Base-by-base conservation (phyloP, 129 eudicot species). In the Solidago caesia region DNA sequence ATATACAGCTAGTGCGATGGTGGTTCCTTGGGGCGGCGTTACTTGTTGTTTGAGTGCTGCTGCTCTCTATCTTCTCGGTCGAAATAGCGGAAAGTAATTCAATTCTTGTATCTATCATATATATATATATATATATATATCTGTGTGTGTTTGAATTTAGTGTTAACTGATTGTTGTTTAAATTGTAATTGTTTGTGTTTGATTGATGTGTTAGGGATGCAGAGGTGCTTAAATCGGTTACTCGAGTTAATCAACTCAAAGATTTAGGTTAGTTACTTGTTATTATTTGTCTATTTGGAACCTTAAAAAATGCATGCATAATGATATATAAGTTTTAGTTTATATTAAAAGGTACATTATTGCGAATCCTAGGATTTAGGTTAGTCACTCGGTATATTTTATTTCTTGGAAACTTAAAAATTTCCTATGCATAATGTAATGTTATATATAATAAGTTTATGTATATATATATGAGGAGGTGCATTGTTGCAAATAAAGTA, bases 21-120 rank as follows among this genome's bases (percentile, higher is more conserved):
- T 91, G 96, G 84, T 87, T 53, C 97, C 99, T 5, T 86, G 96
- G 91, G 96, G 99, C 2, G 99, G 99, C 70, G 75, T 95, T 11
- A 78, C 85, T 64, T 95, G 99, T 68, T 95, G 97, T 76, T 82
- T 95, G 82, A 85, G 99, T 79, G 97, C 96, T 0, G 96, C 99
- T 45, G 99, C 96, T 73, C 97, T 95, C 44, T 95, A 95, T 77
- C 92, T 95, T 60, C 96, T 95, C 13, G 99, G 99, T 6, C 77
- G 99, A 67, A 89, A 86, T 72, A 95, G 93, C 67, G 96, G 96
- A 73, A 95, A 95, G 99, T 91, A 61, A 48, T 63, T 13, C 13
- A 63, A 63, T 13, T 9, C 46, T 39, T 29, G n/a, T 13, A 1
- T 29, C 14, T 6, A 16, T 43, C 14, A 33, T 33, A 33, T 33